Evolutionary conservation across 192 early-diverging fungal genomes (phyloP).

Genomic region (Podila epicladia): DNA sequence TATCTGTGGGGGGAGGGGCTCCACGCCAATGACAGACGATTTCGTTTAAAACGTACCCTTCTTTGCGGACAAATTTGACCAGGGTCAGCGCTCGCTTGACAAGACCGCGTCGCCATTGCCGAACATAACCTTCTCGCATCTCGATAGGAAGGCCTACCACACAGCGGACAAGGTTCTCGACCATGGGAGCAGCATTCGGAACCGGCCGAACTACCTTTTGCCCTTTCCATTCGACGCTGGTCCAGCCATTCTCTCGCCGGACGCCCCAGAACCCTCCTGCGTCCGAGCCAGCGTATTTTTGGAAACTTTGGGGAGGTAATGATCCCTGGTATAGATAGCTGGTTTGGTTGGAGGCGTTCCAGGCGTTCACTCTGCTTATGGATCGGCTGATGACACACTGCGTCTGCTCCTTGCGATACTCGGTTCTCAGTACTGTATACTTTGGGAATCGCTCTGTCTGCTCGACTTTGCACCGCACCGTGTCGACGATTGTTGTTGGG

Average conservation of each 20-base stretch:
- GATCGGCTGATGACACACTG: constrained; percentile 19
- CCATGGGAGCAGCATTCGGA: constrained; percentile 52
- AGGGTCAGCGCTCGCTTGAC: constrained; percentile 53
- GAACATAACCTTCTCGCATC: constrained; percentile 60
- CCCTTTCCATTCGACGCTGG: constrained; percentile 47
- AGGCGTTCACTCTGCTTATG: constrained; percentile 27
- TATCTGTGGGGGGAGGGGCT: too few relatives aligned
- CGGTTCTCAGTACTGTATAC: constrained; percentile 20
- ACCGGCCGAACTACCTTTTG: constrained; percentile 47
- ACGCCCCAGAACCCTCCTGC: constrained; percentile 24
- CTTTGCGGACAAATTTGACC: constrained; percentile 55
- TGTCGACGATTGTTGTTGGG: constrained; percentile 61
- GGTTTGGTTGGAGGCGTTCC: constrained; percentile 34
- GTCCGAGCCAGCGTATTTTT: constrained; percentile 23
- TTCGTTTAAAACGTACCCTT: constrained; percentile 17
- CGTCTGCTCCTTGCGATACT: constrained; percentile 42
- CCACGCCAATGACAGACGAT: neutral
- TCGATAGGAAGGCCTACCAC: constrained; percentile 48
- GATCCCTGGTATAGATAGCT: constrained; percentile 37
- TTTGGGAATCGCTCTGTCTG: constrained; percentile 55
- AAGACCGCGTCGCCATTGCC: constrained; percentile 58
- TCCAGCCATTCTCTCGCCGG: constrained; percentile 38
- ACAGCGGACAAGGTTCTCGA: constrained; percentile 55
- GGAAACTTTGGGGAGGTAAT: constrained; percentile 40
- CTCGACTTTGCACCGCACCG: constrained; percentile 52